Evolutionary conservation across 106 monocot genomes (phyloP).

Genomic region (Iris macrosiphon): DNA sequence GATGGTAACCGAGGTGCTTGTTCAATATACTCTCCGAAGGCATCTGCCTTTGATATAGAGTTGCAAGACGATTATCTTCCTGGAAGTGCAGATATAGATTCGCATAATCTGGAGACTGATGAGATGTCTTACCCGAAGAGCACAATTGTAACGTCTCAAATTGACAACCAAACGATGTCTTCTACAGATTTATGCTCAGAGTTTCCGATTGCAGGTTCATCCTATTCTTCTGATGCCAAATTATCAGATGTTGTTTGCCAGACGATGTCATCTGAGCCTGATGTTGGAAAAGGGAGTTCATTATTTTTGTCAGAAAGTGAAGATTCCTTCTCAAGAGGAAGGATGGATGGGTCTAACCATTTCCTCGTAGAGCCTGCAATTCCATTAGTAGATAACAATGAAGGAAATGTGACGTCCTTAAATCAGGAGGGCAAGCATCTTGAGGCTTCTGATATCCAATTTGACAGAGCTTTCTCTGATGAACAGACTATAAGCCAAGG

Average conservation of each 20-base stretch:
- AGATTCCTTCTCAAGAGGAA: constrained; percentile 12
- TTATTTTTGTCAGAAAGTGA: constrained; percentile 15
- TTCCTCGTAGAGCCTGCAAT: constrained; percentile 8
- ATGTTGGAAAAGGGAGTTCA: background rate
- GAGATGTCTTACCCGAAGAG: constrained; percentile 16
- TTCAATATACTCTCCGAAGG: background rate
- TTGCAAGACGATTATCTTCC: constrained; percentile 20
- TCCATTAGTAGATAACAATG: constrained; percentile 9
- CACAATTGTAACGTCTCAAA: background rate
- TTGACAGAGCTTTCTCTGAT: constrained; percentile 7
- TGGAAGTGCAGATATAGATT: constrained; percentile 15
- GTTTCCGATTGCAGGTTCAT: constrained; percentile 4
- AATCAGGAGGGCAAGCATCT: constrained; percentile 9
- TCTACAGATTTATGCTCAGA: constrained; percentile 5
- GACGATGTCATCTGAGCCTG: constrained; percentile 2
- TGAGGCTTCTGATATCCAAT: constrained; percentile 7
- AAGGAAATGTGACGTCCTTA: constrained; percentile 10
- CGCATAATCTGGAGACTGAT: background rate
- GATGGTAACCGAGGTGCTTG: background rate
- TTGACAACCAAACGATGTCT: constrained; percentile 3
- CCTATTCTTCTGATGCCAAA: constrained; percentile 6
- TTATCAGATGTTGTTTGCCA: background rate
- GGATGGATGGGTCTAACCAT: background rate
- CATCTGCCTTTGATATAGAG: constrained; percentile 7
- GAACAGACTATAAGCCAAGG: background rate